Percentiles rank a stretch among this genome's conserved stretches.
phyloP scores from a whole-genome alignment of 176 grass and related monocot genomes.

The Phragmites australis region DNA sequence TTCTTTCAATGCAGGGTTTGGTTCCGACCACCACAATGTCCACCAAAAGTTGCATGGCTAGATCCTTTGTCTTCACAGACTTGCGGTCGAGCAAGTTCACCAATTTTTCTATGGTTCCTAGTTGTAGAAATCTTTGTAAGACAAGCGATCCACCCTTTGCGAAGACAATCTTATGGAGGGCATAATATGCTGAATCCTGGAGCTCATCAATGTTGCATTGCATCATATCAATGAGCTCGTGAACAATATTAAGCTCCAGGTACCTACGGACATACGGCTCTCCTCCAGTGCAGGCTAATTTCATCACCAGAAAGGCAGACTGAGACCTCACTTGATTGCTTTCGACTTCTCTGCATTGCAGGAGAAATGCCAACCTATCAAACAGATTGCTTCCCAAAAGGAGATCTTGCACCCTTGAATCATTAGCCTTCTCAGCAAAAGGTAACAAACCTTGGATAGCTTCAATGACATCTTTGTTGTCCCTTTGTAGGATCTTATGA shows the following conservation, averaged over 20 bases:
- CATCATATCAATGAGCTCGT: constrained; percentile 59
- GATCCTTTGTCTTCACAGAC: constrained; percentile 56
- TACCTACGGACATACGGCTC: constrained; percentile 61
- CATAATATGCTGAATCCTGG: constrained; percentile 71
- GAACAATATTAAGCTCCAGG: constrained; percentile 66
- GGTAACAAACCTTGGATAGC: constrained; percentile 72
- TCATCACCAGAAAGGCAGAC: constrained; percentile 70
- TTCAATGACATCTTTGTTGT: constrained; percentile 60
- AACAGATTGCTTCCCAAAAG: constrained; percentile 61
- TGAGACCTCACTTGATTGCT: constrained; percentile 55
- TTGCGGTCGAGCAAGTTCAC: constrained; percentile 60
- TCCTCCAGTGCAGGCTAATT: constrained; percentile 60
- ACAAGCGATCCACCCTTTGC: constrained; percentile 64
- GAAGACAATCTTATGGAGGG: constrained; percentile 63
- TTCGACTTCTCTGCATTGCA: constrained; percentile 45
- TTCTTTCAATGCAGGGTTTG: constrained; percentile 69
- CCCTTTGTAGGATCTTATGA: constrained; percentile 53
- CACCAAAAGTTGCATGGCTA: constrained; percentile 56
- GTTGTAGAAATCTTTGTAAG: constrained; percentile 49
- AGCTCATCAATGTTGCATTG: constrained; percentile 62
- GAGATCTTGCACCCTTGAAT: constrained; percentile 61
- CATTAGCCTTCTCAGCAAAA: constrained; percentile 67
- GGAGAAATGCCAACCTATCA: constrained; percentile 54
- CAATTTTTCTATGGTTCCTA: constrained; percentile 54
- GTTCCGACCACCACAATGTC: constrained; percentile 56